Evolutionary conservation across 805 yeast genomes (phyloP), one percentile per base, ranked within the genome.

Genomic region (Spencermartinsiella europaea): DNA sequence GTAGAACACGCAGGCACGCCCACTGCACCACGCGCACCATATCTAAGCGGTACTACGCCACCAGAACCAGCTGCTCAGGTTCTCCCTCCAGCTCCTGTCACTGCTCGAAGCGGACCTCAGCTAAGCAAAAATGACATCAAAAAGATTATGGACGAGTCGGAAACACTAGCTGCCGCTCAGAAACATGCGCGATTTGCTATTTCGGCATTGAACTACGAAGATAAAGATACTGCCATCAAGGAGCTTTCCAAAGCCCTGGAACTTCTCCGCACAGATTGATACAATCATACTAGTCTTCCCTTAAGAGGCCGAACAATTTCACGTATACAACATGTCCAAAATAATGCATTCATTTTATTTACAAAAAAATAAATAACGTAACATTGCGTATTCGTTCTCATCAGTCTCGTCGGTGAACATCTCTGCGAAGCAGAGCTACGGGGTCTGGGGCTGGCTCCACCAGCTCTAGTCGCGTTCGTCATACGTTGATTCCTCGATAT

Each of bases 181-280:
- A 82, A 81, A 56, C 82, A 77, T 50, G 83, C 88, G 48, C 77
- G 75, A 53, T 83, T 76, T 58, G 89, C 87, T n/a, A 73, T 81
- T 8, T 80, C 86, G 8, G 88, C 90, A 1, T 69, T 83, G 31
- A 80, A 79, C 58, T 83, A 81, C 58, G 90, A 83, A 55, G 90
- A 83, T 50, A 62, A 73, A 5, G 65, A 55, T n/a, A 83, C 89
- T 0, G 90, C 89, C 2, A 71, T 79, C 41, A 56, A 56, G 5
- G 84, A 82, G 61, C 66, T 82, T 28, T 55, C 64, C 25, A 61
- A 68, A 34, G 84, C 85, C 0, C 60, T 81, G 33, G 71, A 68
- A 1, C 42, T 60, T 12, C 53, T 69, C 21, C n/a, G 40, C 10
- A 42, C 39, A 15, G 22, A 22, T 43, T 12, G 45, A 34, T 15